Evolutionary conservation across 2,329 filamentous ascomycete genomes (phyloP), one percentile per base, ranked within the genome.

Genomic region (Lasiodiplodia sp.): DNA sequence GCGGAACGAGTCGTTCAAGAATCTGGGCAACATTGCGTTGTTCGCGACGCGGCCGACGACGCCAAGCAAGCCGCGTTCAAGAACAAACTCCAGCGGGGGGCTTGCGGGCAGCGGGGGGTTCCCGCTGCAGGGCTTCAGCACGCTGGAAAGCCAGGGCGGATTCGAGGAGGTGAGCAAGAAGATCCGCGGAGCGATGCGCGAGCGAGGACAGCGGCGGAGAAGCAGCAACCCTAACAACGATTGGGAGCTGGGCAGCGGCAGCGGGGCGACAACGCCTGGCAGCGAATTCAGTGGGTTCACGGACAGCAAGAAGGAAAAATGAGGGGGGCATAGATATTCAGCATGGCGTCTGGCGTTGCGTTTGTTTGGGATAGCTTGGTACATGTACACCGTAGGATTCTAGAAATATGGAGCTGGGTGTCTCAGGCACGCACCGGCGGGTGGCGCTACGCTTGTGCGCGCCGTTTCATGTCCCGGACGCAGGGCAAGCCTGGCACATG

Each of bases 1-100:
- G 10, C 90, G 92, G 70, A 97, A 97, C 82, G 96, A 98, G 80
- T 96, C 92, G 0, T 97, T 97, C 82, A 91, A 91, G 79, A 95
- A 98, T 78, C 91, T 98, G 71, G 91, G 92, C 14, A 89, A 88
- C 60, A 91, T 97, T 72, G 92, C 92, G 70, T 91, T 99, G 81
- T 99, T 98, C 82, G 93, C 94, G 2, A 96, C 93, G 18, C 87
- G 92, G 37, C 94, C 94, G 4, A 87, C 91, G n/a, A 96, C 92
- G 64, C 89, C 93, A n/a, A 90, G 87, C 64, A 87, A 89, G 68
- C 90, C 87, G 72, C 86, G 91, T 31, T 92, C 88, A 74, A 88
- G 91, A 78, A 92, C 89, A 70, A 87, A 75, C 65, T 80, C 77
- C 66, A 58, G 66, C 28, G 88, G 89, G 51, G 88, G 88, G 31